phyloP scores from a whole-genome alignment of 2,329 filamentous ascomycete species.

The Fusarium sp. region DNA sequence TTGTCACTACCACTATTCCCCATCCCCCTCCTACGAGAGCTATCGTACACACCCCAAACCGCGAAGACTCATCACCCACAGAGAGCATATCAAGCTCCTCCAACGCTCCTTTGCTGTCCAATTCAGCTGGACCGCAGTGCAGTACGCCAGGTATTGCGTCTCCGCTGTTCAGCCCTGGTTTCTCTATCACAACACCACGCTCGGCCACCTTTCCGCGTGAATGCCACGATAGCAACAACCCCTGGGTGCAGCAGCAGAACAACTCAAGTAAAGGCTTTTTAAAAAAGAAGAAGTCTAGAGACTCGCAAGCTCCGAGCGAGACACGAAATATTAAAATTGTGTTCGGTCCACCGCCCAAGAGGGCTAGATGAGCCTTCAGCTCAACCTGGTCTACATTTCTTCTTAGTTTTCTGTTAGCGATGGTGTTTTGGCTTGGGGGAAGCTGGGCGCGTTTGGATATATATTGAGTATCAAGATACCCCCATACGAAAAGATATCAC shows the following conservation, averaged over 20 bases:
- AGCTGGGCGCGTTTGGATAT: neutral
- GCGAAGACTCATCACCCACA: constrained; percentile 49
- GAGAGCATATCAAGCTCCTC: constrained; percentile 54
- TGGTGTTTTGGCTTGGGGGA: constrained; percentile 14
- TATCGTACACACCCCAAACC: constrained; percentile 27
- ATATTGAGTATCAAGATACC: neutral
- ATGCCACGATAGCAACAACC: constrained; percentile 23
- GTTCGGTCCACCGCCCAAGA: constrained; percentile 57
- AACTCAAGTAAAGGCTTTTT: constrained; percentile 28
- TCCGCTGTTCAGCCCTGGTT: constrained; percentile 42
- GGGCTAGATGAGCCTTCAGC: constrained; percentile 12
- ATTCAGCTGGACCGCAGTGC: constrained; percentile 48
- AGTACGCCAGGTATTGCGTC: constrained; percentile 45
- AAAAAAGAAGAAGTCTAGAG: constrained; percentile 42
- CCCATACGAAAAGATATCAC: neutral
- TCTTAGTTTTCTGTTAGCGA: constrained; percentile 4
- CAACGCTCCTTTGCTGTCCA: constrained; percentile 53
- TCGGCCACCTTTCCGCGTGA: constrained; percentile 28
- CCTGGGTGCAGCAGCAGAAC: constrained; percentile 38
- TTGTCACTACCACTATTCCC: constrained; percentile 40
- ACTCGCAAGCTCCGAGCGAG: constrained; percentile 54
- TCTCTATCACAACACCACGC: constrained; percentile 42
- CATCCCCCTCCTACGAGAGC: constrained; percentile 38
- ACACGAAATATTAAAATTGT: constrained; percentile 54
- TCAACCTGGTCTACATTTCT: neutral